phyloP scores from a whole-genome alignment of 2,329 filamentous ascomycete species.

The Byssoonygena ceratinophila region DNA sequence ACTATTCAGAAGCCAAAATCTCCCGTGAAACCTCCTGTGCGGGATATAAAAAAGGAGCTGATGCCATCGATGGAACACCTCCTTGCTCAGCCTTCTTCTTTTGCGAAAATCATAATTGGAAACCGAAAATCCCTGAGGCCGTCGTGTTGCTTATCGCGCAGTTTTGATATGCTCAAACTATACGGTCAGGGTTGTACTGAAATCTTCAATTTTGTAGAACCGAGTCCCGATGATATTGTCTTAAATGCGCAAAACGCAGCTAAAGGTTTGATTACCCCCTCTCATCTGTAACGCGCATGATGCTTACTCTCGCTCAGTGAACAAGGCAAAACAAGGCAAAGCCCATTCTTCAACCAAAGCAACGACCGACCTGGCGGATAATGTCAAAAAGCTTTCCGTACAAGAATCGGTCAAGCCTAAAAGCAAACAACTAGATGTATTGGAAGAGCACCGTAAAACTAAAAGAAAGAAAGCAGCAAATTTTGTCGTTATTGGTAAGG shows the following conservation, averaged over 20 bases:
- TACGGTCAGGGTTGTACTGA: conserved; percentile 35
- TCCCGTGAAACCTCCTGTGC: neutral
- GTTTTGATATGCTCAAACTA: conserved; percentile 16
- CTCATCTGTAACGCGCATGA: too few species aligned
- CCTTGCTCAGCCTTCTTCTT: conserved; percentile 41
- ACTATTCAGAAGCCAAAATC: neutral
- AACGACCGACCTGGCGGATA: conserved; percentile 38
- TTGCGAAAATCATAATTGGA: conserved; percentile 39
- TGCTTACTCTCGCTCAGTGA: conserved; percentile 37
- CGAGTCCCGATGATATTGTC: conserved; percentile 86
- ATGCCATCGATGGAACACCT: conserved; percentile 22
- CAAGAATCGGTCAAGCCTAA: conserved; percentile 46
- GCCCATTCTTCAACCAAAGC: conserved; percentile 28
- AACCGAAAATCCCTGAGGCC: conserved; percentile 11
- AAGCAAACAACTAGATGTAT: conserved; percentile 73
- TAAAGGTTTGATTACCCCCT: too few species aligned
- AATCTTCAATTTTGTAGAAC: conserved; percentile 59
- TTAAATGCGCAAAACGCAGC: conserved; percentile 63
- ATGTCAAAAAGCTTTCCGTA: conserved; percentile 40
- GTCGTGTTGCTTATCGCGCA: neutral
- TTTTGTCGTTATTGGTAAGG: conserved; percentile 78
- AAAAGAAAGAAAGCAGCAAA: conserved; percentile 70
- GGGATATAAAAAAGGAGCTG: neutral
- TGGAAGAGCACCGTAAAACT: conserved; percentile 66
- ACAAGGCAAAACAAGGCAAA: conserved; percentile 34